Base-by-base conservation (phyloP, 208 protist species). In the Acanthamoeba healyi region DNA sequence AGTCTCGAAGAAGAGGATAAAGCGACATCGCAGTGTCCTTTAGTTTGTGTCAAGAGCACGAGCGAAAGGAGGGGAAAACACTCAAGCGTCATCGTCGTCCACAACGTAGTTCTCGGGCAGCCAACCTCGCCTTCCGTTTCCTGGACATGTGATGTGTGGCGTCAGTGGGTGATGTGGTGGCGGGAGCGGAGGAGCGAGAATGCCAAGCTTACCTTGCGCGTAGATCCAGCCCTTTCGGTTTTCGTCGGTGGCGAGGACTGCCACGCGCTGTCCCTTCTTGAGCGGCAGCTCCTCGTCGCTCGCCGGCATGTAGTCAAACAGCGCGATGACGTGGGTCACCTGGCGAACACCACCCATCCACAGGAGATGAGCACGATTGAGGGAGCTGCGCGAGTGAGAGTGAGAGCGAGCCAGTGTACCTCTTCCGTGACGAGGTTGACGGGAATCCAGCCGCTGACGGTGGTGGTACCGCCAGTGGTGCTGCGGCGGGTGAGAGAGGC, bases 261-360 rank as follows among this genome's bases (percentile, higher is more conserved):
- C 82, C 56, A 89, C 56, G 15, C 82, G 82, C 40, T 89, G 82
- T 10, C 82, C 56, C 12, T 89, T 89, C 82, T 89, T 89, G 2
- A 89, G 82, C n/a, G 82, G 38, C n/a, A 89, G 82, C 49, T 89
- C 82, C 46, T 89, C 82, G 29, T 89, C 82, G 51, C 51, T 70
- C 34, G 49, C 82, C n/a, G 82, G 14, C 14, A 49, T 32, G 82
- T 89, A 89, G 56, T 89, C 82, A 65, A 89, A 89, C 15, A 89
- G 49, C 46, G 82, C n/a, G 0, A 89, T 32, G 14, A 89, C 82
- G 49, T 89, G 82, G 1, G 82, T 89, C 40, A 89, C 70, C 70
- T 79, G 70, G n/a, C 7, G 6, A 6, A 6, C 61, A 70, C 26
- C 26, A 36, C 29, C 10, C 14, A 7, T 26, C 61, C 29, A 26